These are phyloP conservation scores for Mortierella sp. DNA, from an alignment of 371 early-diverging fungal species.

Conservation along the genomic window DNA sequence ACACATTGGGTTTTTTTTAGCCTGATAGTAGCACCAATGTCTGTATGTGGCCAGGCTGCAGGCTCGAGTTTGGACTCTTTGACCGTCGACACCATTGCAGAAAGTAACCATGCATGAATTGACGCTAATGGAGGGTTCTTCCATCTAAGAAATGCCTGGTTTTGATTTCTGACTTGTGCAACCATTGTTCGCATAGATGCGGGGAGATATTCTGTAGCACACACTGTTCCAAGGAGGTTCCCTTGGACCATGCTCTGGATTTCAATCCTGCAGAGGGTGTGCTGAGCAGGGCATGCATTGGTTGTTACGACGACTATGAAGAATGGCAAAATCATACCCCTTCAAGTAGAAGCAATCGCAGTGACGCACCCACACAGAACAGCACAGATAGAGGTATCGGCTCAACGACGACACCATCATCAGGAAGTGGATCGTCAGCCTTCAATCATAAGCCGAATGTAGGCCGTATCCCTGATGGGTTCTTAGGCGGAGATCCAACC, in stretches of 20 bases:
- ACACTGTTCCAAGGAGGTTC: slow-evolving; percentile 43
- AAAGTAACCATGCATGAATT: slow-evolving; percentile 18
- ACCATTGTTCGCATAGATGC: slow-evolving; percentile 19
- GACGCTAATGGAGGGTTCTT: neutral
- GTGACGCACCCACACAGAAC: neutral
- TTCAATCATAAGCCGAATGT: slow-evolving; percentile 16
- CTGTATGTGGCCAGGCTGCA: slow-evolving; percentile 52
- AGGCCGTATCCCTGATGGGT: slow-evolving; percentile 35
- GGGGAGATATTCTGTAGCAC: slow-evolving; percentile 51
- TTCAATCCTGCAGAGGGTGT: slow-evolving; percentile 35
- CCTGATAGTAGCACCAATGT: slow-evolving; percentile 43
- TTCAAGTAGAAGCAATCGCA: slow-evolving; percentile 5
- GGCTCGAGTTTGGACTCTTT: slow-evolving; percentile 46
- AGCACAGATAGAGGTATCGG: neutral
- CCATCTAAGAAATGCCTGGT: no score
- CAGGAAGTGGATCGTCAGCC: neutral
- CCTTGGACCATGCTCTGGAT: slow-evolving; percentile 32
- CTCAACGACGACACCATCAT: neutral
- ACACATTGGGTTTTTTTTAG: no score
- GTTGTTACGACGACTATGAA: slow-evolving; percentile 40
- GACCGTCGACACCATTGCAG: slow-evolving; percentile 50
- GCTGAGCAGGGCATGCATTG: slow-evolving; percentile 36
- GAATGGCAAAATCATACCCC: slow-evolving; percentile 31
- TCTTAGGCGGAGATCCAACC: slow-evolving; percentile 20
- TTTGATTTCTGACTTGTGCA: neutral